Percentiles rank a stretch among this genome's conserved stretches.
These are phyloP conservation scores for Pyrrhoderma lamaoense DNA, from an alignment of 1,284 basidiomycete species.

Conservation along the genomic window DNA sequence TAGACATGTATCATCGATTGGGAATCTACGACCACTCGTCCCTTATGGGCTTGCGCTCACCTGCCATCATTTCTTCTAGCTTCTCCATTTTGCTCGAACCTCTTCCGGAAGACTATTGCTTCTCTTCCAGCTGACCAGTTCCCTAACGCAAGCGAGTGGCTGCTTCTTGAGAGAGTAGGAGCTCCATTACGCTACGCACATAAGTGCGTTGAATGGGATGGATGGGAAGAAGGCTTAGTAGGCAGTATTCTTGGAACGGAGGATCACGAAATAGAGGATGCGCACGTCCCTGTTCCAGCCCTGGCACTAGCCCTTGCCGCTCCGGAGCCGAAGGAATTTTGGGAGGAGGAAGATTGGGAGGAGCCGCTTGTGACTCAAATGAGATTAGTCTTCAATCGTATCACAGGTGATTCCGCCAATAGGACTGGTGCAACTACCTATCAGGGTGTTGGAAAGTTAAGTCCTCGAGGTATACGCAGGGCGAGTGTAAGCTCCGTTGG, in stretches of 20 bases:
- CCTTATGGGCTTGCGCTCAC: constrained; percentile 76
- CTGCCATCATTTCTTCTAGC: constrained; percentile 70
- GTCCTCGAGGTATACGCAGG: constrained; percentile 20
- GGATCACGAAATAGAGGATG: constrained; percentile 57
- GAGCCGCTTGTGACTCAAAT: constrained; percentile 16
- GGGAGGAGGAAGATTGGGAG: constrained; percentile 15
- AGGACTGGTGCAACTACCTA: constrained; percentile 2
- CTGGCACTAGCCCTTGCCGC: constrained; percentile 3
- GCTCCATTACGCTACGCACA: constrained; percentile 63
- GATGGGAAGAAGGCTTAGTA: constrained; percentile 77
- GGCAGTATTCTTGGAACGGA: constrained; percentile 64
- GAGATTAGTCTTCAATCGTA: constrained; percentile 5
- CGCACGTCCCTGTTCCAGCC: constrained; percentile 25
- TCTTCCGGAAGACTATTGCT: constrained; percentile 58
- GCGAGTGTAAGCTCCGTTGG: constrained; percentile 30
- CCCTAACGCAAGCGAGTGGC: constrained; percentile 47
- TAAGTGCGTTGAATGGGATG: constrained; percentile 75
- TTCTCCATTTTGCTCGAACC: constrained; percentile 59
- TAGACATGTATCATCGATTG: constrained; percentile 80
- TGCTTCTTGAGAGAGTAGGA: constrained; percentile 59
- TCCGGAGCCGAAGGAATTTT: constrained; percentile 10
- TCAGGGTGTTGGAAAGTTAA: neutral
- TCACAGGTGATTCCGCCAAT: neutral
- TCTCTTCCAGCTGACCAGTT: constrained; percentile 29
- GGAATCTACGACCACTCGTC: constrained; percentile 77